Base-by-base conservation (phyloP, 495 filamentous ascomycete genomes). In the Poronia punctata region DNA sequence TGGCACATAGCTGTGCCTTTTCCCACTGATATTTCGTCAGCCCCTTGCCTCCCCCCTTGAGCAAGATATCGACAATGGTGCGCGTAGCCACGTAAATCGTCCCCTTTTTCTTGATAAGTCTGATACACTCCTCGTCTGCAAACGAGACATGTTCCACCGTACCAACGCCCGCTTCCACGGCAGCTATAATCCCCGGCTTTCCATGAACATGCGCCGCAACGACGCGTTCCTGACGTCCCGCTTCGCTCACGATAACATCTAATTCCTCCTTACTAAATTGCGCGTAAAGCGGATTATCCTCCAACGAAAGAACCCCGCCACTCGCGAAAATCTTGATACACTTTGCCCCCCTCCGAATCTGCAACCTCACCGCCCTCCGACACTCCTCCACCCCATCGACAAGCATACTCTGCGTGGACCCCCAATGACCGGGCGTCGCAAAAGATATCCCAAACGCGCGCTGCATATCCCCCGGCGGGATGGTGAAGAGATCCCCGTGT, bases 231-330 rank as follows among this genome's bases (percentile, higher is more conserved):
- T 62, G 57, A 3, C 72, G 55, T 22, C 43, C 50, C 7, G 73
- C 72, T 49, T 76, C 73, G 7, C 63, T 40, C 7, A 75, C 70
- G 11, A 75, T 74, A 19, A 53, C 57, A 14, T 56, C 46, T 7
- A 77, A 46, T 50, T 77, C 73, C 52, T 65, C 69, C n/a, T 55
- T 53, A 16, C 61, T 67, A 48, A 76, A 75, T 41, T 76, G 68
- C 27, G 62, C 61, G 33, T 64, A 54, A 30, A 60, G 44, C 10
- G 69, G 71, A 36, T 70, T 52, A 29, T 77, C 73, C 17, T 67
- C 51, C 9, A 54, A 47, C 5, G 62, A 68, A 30, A 64, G 45
- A 15, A 70, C 67, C 9, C 73, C 72, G 23, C 73, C 73, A 7
- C 61, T 67, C 1, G 69, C 62, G 20, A 60, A 54, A n/a, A 76